A percentile compares a stretch with the other conserved stretches of the same genome.
These are phyloP conservation scores for Beauveria sp. DNA, from an alignment of 2,329 filamentous ascomycete genomes.

Conservation along the genomic window DNA sequence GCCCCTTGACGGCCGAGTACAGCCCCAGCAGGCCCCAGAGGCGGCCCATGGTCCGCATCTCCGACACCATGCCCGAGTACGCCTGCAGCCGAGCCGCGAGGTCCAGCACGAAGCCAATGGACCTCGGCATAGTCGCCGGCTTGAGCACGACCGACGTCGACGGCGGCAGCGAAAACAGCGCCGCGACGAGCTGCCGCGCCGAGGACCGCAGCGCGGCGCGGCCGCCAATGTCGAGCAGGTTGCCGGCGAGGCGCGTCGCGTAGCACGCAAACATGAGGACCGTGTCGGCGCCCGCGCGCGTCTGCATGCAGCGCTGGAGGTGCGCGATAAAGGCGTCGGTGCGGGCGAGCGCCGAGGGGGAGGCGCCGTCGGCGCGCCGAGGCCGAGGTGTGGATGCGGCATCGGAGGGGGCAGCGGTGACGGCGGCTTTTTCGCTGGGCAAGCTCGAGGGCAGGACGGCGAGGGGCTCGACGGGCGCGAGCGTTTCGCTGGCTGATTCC, in stretches of 20 bases:
- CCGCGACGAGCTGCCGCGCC: slow-evolving; percentile 43
- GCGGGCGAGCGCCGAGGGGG: slow-evolving; percentile 26
- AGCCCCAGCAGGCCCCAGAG: slow-evolving; percentile 72
- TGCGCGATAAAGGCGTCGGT: slow-evolving; percentile 47
- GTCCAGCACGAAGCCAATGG: slow-evolving; percentile 37
- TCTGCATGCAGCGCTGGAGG: slow-evolving; percentile 57
- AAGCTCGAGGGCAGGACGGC: slow-evolving; percentile 14
- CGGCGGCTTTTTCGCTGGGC: slow-evolving; percentile 6
- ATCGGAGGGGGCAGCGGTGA: background rate
- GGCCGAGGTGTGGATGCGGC: slow-evolving; percentile 1
- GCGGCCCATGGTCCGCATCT: slow-evolving; percentile 64
- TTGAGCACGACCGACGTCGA: slow-evolving; percentile 40
- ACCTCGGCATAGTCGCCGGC: slow-evolving; percentile 24
- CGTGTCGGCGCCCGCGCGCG: slow-evolving; percentile 61
- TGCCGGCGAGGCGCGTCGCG: slow-evolving; percentile 47
- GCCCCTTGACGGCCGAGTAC: slow-evolving; percentile 56
- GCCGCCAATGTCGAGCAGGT: slow-evolving; percentile 44
- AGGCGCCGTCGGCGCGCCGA: slow-evolving; percentile 8
- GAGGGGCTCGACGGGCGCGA: slow-evolving; percentile 7
- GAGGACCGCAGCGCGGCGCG: slow-evolving; percentile 49
- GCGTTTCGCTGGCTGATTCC: background rate
- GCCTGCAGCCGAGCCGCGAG: slow-evolving; percentile 47
- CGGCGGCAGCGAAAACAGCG: slow-evolving; percentile 43
- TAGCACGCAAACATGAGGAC: slow-evolving; percentile 65
- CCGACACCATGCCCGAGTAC: slow-evolving; percentile 59